These are phyloP conservation scores for Amaranthus tricolor DNA, from an alignment of 179 eudicot genomes.

Conservation along the genomic window DNA sequence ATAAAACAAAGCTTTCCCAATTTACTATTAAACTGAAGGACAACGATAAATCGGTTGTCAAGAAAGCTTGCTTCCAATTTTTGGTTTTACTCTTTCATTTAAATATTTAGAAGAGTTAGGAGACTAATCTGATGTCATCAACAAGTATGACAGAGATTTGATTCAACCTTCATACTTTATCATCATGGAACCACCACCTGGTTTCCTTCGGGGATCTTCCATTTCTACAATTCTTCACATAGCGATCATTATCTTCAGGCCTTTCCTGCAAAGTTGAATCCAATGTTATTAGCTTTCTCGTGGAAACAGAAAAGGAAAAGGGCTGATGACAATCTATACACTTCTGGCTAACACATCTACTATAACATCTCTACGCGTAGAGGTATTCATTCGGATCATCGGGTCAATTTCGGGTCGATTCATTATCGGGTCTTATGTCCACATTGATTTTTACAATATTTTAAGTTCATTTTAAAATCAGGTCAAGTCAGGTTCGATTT, in stretches of 20 bases:
- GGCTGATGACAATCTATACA: not conserved
- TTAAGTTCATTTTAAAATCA: too few species aligned
- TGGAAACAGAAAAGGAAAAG: too few species aligned
- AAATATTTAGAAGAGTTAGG: conserved; percentile 21
- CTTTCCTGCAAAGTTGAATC: conserved; percentile 52
- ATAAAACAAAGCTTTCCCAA: not conserved
- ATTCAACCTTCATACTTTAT: conserved; percentile 47
- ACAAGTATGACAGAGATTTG: conserved; percentile 20
- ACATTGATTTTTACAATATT: too few species aligned
- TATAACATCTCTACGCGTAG: too few species aligned
- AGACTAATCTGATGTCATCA: conserved; percentile 24
- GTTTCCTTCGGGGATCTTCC: conserved; percentile 89
- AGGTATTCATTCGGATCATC: too few species aligned
- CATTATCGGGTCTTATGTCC: too few species aligned
- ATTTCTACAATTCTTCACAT: conserved; percentile 71
- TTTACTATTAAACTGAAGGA: conserved; percentile 22
- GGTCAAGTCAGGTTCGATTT: too few species aligned
- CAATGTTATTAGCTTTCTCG: conserved; percentile 10
- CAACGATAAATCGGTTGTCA: conserved; percentile 24
- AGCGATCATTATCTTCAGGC: conserved; percentile 75
- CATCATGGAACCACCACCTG: conserved; percentile 95
- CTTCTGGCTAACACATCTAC: not conserved
- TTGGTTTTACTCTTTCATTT: conserved; percentile 18
- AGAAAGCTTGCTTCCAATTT: conserved; percentile 20
- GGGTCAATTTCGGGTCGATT: too few species aligned